A percentile compares a stretch with the other conserved stretches of the same genome.
Evolutionary conservation across 306 rosid genomes (phyloP).

Genomic region (Medicago ruthenica): DNA sequence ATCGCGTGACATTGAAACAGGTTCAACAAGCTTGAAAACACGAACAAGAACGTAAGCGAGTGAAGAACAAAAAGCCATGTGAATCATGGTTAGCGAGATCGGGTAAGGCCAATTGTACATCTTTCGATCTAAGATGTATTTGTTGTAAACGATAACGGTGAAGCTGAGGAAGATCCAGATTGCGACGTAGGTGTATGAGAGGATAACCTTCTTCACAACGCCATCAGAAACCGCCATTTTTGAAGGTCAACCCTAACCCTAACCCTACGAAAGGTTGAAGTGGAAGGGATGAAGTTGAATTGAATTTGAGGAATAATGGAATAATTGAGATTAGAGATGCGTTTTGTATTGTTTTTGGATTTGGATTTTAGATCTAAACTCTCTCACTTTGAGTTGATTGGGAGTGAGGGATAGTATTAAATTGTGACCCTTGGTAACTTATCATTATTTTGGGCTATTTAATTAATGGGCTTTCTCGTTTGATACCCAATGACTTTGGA

Average conservation of each 20-base stretch:
- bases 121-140: slow-evolving; percentile 89
- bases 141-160: slow-evolving; percentile 95
- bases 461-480: background rate
- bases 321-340: background rate
- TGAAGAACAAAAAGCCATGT: slow-evolving; percentile 94
- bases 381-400: background rate
- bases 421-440: slow-evolving; percentile 2
- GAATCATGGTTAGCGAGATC: slow-evolving; percentile 96
- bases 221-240: slow-evolving; percentile 78
- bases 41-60: slow-evolving; percentile 79
- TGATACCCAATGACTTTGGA: background rate
- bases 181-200: slow-evolving; percentile 83
- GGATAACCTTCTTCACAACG: slow-evolving; percentile 76
- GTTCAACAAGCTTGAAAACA: slow-evolving; percentile 89
- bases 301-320: background rate
- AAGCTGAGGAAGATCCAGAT: slow-evolving; percentile 96
- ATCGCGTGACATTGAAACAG: slow-evolving; percentile 86
- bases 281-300: background rate
- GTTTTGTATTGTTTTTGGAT: background rate
- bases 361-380: background rate
- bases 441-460: background rate
- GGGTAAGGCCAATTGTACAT: slow-evolving; percentile 98
- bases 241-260: slow-evolving; percentile 46
- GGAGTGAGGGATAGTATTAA: background rate
- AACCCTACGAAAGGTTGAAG: slow-evolving; percentile 16